Evolutionary conservation across 495 filamentous ascomycete species (phyloP).

Genomic region (Xylaria castorea): DNA sequence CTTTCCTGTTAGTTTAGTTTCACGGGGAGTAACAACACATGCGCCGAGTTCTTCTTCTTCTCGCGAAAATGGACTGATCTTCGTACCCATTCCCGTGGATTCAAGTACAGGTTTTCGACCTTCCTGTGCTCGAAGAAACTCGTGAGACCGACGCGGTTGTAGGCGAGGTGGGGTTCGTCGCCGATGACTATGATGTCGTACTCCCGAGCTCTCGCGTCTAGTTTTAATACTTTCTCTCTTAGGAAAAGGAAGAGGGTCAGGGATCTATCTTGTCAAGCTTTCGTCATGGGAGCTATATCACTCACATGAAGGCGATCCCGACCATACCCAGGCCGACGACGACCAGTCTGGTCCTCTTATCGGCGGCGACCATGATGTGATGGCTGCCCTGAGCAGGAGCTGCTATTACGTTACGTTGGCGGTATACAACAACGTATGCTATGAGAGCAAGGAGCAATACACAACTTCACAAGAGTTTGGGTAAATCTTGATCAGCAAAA

Average conservation of each 20-base stretch:
- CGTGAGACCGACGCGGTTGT: slow-evolving; percentile 95
- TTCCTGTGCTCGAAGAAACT: slow-evolving; percentile 91
- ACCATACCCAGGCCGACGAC: slow-evolving; percentile 97
- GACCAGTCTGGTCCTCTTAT: slow-evolving; percentile 71
- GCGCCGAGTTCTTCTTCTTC: neutral
- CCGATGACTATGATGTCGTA: slow-evolving; percentile 91
- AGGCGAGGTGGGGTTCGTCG: slow-evolving; percentile 90
- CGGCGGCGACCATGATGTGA: slow-evolving; percentile 41
- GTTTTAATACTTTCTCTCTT: slow-evolving; percentile 90
- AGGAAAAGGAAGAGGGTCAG: neutral
- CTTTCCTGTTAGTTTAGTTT: neutral
- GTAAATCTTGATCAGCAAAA: neutral
- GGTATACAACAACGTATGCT: neutral
- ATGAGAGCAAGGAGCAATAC: neutral
- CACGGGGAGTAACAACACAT: neutral
- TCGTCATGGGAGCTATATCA: neutral
- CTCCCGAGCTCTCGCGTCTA: slow-evolving; percentile 75
- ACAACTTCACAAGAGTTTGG: slow-evolving; percentile 1
- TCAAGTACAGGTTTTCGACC: slow-evolving; percentile 89
- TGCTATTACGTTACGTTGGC: slow-evolving; percentile 6
- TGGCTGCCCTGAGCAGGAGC: neutral
- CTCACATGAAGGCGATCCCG: slow-evolving; percentile 90
- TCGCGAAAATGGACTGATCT: slow-evolving; percentile 31
- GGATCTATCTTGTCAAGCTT: neutral
- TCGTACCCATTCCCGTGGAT: slow-evolving; percentile 86